phyloP scores from a whole-genome alignment of 352 stramenopile species.

The Globisporangium echinulatum region DNA sequence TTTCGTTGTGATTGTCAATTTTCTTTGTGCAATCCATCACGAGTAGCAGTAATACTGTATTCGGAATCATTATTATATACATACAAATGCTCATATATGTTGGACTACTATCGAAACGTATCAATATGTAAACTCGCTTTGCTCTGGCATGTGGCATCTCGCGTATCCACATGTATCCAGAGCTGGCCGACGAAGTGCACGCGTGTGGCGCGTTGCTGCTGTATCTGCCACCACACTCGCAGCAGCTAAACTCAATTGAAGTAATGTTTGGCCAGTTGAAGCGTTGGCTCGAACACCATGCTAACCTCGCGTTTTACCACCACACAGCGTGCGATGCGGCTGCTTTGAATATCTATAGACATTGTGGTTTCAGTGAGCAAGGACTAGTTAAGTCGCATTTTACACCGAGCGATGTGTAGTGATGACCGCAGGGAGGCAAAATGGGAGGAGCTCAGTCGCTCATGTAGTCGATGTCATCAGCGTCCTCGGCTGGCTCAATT shows the following conservation, averaged over 20 bases:
- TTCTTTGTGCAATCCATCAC: too few species aligned
- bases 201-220: conserved; percentile 7
- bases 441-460: background rate
- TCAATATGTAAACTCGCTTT: too few species aligned
- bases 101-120: too few species aligned
- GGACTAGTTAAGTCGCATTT: too few species aligned
- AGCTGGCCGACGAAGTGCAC: conserved; percentile 14
- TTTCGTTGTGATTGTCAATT: too few species aligned
- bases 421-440: background rate
- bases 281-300: conserved; percentile 12
- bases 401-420: too few species aligned
- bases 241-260: conserved; percentile 20
- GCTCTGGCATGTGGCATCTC: too few species aligned
- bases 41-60: too few species aligned
- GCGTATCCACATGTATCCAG: conserved; percentile 18
- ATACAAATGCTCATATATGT: too few species aligned
- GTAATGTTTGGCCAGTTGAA: conserved; percentile 19
- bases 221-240: conserved; percentile 16
- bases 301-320: conserved; percentile 11
- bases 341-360: background rate
- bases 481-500: background rate
- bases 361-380: background rate
- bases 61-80: too few species aligned
- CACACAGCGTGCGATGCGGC: conserved; percentile 2
- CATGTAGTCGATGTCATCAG: background rate